A percentile compares a stretch with the other conserved stretches of the same genome.
These are phyloP conservation scores for Populus nigra DNA, from an alignment of 345 rosid genomes.

Conservation along the genomic window DNA sequence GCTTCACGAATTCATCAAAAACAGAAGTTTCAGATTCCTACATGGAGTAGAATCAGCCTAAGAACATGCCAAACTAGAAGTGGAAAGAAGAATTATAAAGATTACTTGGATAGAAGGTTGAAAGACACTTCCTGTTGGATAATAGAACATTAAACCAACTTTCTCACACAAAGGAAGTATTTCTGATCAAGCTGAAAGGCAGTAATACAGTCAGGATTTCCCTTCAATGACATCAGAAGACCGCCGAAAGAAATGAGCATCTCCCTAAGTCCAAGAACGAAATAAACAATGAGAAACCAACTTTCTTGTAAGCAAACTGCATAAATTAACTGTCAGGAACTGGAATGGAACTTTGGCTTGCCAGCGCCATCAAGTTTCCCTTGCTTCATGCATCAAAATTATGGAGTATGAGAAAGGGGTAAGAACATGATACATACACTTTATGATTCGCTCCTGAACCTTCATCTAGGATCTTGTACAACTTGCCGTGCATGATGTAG, in stretches of 20 bases:
- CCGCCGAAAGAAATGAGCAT: constrained; percentile 27
- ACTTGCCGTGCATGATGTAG: constrained; percentile 23
- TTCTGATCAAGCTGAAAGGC: constrained; percentile 23
- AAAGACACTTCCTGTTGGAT: not conserved
- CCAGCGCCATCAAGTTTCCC: too few species aligned
- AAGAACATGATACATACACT: constrained; percentile 8
- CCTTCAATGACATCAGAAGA: constrained; percentile 27
- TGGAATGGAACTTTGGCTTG: too few species aligned
- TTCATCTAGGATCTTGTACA: constrained; percentile 22
- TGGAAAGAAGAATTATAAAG: too few species aligned
- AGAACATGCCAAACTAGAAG: too few species aligned
- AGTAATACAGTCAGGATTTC: constrained; percentile 14
- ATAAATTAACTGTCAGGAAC: too few species aligned
- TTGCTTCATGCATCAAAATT: too few species aligned
- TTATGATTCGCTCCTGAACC: constrained; percentile 16
- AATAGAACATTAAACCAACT: not conserved
- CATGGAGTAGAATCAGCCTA: too few species aligned
- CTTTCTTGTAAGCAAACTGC: not conserved
- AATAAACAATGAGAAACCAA: not conserved
- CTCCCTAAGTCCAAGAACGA: constrained; percentile 10
- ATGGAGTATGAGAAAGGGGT: not conserved
- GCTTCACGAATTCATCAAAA: too few species aligned
- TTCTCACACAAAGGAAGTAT: constrained; percentile 26
- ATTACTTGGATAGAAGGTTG: too few species aligned
- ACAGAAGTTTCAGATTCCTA: too few species aligned